Base-by-base conservation (phyloP, 1,284 basidiomycete species). In the Papiliotrema terrestris region DNA sequence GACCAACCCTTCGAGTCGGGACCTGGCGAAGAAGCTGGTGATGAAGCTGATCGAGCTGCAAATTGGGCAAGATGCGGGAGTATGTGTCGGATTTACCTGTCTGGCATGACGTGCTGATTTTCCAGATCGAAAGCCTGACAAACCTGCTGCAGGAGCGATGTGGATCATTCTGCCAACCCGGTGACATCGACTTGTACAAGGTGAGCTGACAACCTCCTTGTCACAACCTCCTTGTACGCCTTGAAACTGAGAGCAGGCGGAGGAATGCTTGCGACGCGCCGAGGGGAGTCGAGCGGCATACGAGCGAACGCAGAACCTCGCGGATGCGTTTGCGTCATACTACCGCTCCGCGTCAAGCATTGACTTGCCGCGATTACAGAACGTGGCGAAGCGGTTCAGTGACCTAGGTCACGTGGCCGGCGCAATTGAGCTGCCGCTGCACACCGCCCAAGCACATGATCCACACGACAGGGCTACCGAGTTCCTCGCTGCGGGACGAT, bases 121-220 rank as follows among this genome's bases (percentile, higher is more conserved):
- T 23, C 32, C 67, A 93, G 90, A 88, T 97, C 60, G 96, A 99
- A 75, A 91, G 91, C 2, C 89, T 99, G 67, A 95, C 91, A 67
- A 91, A 97, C 66, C 86, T 92, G 51, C 79, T 98, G 35, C 95
- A 98, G 72, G 86, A 89, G 69, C 83, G 92, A 68, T 99, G 96
- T 68, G 94, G 93, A 1, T 91, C 91, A 19, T 98, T 98, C 82
- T 98, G 94, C 76, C 94, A 91, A 66, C 88, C 95, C 0, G 96
- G 97, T 69, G 96, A 99, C 77, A 96, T 98, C 43, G 89, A 97
- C 80, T 79, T 97, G 48, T 98, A 98, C 81, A 98, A 98, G 81
- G 90, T 85, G 60, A 60, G 74, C 57, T 26, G 37, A 23, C n/a
- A n/a, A n/a, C n/a, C n/a, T n/a, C n/a, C n/a, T n/a, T n/a, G n/a